Evolutionary conservation across 2,329 filamentous ascomycete genomes (phyloP), one percentile per base, ranked within the genome.

Genomic region (Cladophialophora chaetospira): DNA sequence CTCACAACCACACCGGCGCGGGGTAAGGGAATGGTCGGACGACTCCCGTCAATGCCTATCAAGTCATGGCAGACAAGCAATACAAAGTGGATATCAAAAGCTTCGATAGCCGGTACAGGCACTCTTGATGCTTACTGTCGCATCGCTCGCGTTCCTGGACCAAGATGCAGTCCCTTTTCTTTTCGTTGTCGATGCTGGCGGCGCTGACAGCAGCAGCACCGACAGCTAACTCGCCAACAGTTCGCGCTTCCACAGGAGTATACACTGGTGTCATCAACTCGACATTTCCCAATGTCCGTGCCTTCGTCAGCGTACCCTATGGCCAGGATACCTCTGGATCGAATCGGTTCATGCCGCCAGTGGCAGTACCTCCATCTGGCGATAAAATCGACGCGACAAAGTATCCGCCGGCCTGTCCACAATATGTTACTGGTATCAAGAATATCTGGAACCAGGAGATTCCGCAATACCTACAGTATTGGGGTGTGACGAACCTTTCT

Each of bases 281-380:
- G 26, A 69, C 66, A 6, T 68, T 68, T 6, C 71, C 72, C 1
- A 65, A 71, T 47, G 71, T 74, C 25, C 70, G 70, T 5, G 68
- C 73, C 51, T 74, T 72, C 57, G 66, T 71, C 13, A 66, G 68
- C n/a, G 67, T 75, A 6, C 72, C 72, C 1, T 75, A 66, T 55
- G 72, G 71, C 6, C 67, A 72, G 61, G 66, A 66, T 19, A 70
- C 71, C 2, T 46, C 70, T 10, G 68, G 69, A 13, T 49, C 61
- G 25, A 60, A 64, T 23, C 65, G 71, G 25, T 73, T 68, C 70
- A 57, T 71, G 19, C 71, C 72, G 9, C 40, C 40, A 17, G 21
- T 2, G 9, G 5, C 6, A 11, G 6, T 44, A 5, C 9, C 40
- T 9, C 10, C 21, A 19, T 10, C 6, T 10, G 9, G 6, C 6